Evolutionary conservation across 371 early-diverging fungal genomes (phyloP), one percentile per base, ranked within the genome.

Genomic region (Dinochytrium kinnereticum): DNA sequence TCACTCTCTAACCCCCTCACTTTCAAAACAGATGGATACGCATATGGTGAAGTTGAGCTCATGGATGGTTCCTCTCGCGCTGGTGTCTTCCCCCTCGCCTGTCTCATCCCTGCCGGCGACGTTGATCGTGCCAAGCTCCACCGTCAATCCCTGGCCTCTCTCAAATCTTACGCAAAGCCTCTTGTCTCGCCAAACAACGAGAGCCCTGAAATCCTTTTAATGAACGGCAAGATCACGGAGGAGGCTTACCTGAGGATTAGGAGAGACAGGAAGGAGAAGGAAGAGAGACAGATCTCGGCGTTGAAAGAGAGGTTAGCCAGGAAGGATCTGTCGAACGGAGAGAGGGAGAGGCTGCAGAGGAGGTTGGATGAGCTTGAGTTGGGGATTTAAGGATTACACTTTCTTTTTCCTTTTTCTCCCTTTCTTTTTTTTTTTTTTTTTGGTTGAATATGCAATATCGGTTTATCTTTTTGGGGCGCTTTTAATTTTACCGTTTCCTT

Each of bases 1-100:
- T 26, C 57, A 57, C 57, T 10, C 5, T 57, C 57, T 30, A 57
- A 26, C 31, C 51, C 40, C 49, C n/a, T 44, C 13, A 24, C 3
- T 21, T 2, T 51, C 53, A 2, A 33, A 7, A 7, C 34, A 69
- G 78, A 78, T 59, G 78, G 78, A 13, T 78, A 78, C 59, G 78
- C 78, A 1, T 78, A 59, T 66, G 78, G 78, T 13, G 59, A 71
- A 24, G 64, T 76, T 37, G 78, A 78, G 38, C 15, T 21, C 21
- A 5, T 38, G 66, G 71, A 49, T 10, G 49, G 71, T 38, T 34
- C 17, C 28, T 17, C 34, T 34, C 50, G 39, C 3, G 66, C 74
- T 19, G 78, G 78, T 2, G 78, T 78, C 40, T 78, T 78, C 59
- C 78, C 78, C 26, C 73, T 78, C 39, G 78, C 78, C 26, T 78